Conservation (phyloP, 306 rosid species). For the Vigna mungo region DNA sequence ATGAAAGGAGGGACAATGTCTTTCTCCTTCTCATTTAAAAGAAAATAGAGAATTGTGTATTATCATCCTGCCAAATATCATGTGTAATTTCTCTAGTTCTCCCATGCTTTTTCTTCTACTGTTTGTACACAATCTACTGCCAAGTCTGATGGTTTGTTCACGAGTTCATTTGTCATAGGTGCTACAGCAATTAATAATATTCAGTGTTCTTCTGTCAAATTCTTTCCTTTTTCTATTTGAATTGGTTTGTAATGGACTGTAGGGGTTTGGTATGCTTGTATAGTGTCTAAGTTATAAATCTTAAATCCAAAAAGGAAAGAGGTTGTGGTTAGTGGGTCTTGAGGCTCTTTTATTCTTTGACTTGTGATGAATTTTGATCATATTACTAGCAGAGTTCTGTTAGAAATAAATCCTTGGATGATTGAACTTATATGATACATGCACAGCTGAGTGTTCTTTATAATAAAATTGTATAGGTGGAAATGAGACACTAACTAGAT, state of each 20-base stretch:
- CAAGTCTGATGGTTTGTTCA: constrained; percentile 27
- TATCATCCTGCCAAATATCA: constrained; percentile 9
- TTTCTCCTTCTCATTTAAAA: constrained; percentile 29
- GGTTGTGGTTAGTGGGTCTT: constrained; percentile 15
- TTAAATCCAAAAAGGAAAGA: not conserved
- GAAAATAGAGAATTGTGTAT: constrained; percentile 2
- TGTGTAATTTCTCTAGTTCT: constrained; percentile 26
- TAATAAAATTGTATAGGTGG: not conserved
- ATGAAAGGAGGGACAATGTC: constrained; percentile 27
- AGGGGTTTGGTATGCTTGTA: not conserved
- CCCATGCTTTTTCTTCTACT: not conserved
- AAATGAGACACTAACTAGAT: constrained; percentile 2
- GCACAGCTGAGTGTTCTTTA: not conserved
- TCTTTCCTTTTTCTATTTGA: constrained; percentile 1
- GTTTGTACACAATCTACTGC: constrained; percentile 10
- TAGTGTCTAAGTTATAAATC: constrained; percentile 14
- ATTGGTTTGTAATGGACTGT: constrained; percentile 2
- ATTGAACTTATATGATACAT: constrained; percentile 1
- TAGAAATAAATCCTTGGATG: constrained; percentile 26
- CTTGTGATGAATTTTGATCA: not conserved
- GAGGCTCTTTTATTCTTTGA: not conserved
- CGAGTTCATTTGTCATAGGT: constrained; percentile 11
- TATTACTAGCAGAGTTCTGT: not conserved
- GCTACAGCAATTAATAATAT: constrained; percentile 28
- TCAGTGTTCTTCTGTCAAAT: constrained; percentile 32